Conservation (phyloP, 1,284 basidiomycete genomes). For the Puccinia polysora region DNA sequence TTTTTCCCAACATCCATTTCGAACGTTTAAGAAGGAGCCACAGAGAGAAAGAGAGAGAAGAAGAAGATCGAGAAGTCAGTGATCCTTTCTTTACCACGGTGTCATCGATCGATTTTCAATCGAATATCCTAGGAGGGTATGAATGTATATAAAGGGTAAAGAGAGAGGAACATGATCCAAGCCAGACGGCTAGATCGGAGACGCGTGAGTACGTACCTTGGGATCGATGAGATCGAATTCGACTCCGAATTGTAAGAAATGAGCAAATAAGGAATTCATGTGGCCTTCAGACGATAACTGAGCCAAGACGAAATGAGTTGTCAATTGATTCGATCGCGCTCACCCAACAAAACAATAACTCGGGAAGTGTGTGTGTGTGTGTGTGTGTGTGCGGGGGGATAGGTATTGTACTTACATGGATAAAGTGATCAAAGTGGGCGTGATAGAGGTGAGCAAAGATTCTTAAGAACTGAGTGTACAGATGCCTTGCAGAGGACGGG, state of each 20-base stretch:
- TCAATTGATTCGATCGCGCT: too few relatives aligned
- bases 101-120: too few relatives aligned
- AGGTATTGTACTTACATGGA: conserved; percentile 39
- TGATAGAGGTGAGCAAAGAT: conserved; percentile 44
- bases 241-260: conserved; percentile 41
- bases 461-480: conserved; percentile 41
- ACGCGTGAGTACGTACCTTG: conserved; percentile 4
- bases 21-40: too few relatives aligned
- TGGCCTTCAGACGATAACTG: conserved; percentile 42
- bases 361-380: too few relatives aligned
- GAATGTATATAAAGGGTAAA: not conserved
- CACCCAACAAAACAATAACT: too few relatives aligned
- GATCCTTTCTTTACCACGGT: too few relatives aligned
- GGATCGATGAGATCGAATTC: conserved; percentile 43
- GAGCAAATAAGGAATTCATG: conserved; percentile 41
- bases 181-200: not conserved
- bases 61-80: too few relatives aligned
- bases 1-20: too few relatives aligned
- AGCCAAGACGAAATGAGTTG: too few relatives aligned
- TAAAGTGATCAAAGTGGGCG: conserved; percentile 42
- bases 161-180: not conserved
- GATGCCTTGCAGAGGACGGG: conserved; percentile 33
- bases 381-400: too few relatives aligned
- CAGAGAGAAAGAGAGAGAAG: too few relatives aligned
- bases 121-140: too few relatives aligned